phyloP scores from a whole-genome alignment of 192 early-diverging fungal species.

The Gamsiella multidivaricata region DNA sequence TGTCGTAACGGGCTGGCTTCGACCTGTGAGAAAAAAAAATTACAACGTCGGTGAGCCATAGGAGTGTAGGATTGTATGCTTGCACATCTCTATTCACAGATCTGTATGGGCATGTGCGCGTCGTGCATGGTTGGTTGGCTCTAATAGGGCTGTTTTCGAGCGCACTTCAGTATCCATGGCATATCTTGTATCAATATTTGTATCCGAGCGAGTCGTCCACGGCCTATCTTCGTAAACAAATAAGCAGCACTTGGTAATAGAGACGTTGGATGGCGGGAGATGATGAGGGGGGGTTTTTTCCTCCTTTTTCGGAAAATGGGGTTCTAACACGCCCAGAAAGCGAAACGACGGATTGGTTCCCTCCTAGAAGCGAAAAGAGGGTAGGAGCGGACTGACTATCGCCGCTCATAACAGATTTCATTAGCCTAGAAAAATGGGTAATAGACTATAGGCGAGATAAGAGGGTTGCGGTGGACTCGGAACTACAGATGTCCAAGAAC shows the following conservation, averaged over 20 bases:
- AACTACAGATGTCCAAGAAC: slow-evolving; percentile 6
- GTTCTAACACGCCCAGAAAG: too few species aligned
- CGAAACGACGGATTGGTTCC: too few species aligned
- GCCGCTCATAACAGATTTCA: too few species aligned
- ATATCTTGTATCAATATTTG: too few species aligned
- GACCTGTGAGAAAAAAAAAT: too few species aligned
- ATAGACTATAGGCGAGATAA: background rate
- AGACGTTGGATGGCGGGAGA: background rate
- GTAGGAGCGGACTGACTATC: too few species aligned
- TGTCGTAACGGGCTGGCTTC: too few species aligned
- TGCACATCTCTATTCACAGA: background rate
- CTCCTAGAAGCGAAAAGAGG: too few species aligned
- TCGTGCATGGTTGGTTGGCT: slow-evolving; percentile 35
- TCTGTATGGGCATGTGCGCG: slow-evolving; percentile 15
- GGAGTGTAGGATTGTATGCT: background rate
- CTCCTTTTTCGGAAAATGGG: background rate
- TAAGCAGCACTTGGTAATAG: background rate
- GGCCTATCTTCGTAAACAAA: too few species aligned
- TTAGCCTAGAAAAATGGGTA: background rate
- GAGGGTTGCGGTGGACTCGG: background rate
- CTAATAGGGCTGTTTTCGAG: background rate
- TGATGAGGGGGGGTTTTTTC: background rate
- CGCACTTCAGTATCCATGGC: background rate
- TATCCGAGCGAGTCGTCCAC: background rate
- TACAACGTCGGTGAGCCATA: too few species aligned